phyloP scores from a whole-genome alignment of 202 grass and related monocot species.

The Schoenoplectus triqueter region DNA sequence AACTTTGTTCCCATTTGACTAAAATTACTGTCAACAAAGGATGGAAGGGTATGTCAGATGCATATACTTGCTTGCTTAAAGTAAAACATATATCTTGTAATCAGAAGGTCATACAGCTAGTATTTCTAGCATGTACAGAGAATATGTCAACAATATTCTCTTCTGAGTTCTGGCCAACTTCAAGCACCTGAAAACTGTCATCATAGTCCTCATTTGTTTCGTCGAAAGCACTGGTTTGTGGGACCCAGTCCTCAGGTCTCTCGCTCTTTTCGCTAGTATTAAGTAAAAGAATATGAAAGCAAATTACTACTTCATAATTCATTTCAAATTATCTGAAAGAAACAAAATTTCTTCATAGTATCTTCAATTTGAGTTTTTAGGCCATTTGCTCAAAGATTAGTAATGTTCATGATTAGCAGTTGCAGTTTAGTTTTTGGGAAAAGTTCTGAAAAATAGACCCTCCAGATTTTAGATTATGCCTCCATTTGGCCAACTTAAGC shows the following conservation, averaged over 20 bases:
- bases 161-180: constrained; percentile 33
- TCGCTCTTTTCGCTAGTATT: constrained; percentile 61
- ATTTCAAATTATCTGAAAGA: neutral
- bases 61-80: neutral
- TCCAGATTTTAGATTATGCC: neutral
- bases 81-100: constrained; percentile 7
- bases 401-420: neutral
- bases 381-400: neutral
- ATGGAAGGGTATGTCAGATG: neutral
- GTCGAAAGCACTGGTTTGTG: constrained; percentile 40
- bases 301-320: constrained; percentile 18
- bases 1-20: neutral
- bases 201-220: constrained; percentile 38
- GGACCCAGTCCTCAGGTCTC: constrained; percentile 95
- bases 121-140: constrained; percentile 46
- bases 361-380: neutral
- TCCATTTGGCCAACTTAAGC: neutral
- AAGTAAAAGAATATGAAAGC: constrained; percentile 37
- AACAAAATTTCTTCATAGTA: neutral
- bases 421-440: neutral
- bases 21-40: neutral
- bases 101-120: constrained; percentile 43
- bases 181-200: constrained; percentile 41
- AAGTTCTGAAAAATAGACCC: neutral
- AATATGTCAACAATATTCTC: constrained; percentile 60